Percentiles rank a stretch among this genome's conserved stretches.
Conservation (phyloP, 1,284 basidiomycete genomes). For the Rhizoctonia solani region DNA sequence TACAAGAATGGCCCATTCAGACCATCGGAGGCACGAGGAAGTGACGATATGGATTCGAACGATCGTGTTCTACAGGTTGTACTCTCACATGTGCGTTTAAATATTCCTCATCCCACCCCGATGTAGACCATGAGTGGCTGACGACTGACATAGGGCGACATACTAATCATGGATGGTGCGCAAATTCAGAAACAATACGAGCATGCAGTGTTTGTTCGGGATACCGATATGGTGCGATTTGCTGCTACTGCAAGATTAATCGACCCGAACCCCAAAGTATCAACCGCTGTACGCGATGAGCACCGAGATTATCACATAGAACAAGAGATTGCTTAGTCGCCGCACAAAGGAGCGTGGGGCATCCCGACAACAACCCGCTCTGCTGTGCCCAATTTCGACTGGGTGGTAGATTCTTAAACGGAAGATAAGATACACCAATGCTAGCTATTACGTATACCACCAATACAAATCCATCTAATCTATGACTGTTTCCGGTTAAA, state of each 20-base stretch:
- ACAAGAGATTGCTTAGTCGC: neutral
- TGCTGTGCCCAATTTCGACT: too few relatives aligned
- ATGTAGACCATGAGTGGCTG: neutral
- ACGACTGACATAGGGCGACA: conserved; percentile 8
- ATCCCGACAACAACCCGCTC: too few relatives aligned
- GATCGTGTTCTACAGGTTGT: conserved; percentile 23
- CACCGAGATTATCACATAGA: neutral
- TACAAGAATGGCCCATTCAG: conserved; percentile 31
- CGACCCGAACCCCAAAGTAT: neutral
- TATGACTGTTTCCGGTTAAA: conserved; percentile 20
- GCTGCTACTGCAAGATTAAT: conserved; percentile 26
- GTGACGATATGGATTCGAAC: neutral
- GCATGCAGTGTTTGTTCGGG: conserved; percentile 28
- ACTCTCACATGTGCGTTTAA: conserved; percentile 14
- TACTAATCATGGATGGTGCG: conserved; percentile 22
- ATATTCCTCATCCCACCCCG: neutral
- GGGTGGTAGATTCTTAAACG: too few relatives aligned
- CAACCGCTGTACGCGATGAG: neutral
- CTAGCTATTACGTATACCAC: neutral
- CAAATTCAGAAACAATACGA: conserved; percentile 22
- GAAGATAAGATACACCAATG: neutral
- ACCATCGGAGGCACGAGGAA: conserved; percentile 3
- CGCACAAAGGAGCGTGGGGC: neutral
- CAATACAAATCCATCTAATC: neutral
- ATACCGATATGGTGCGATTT: conserved; percentile 25